Conservation (phyloP, 768 basidiomycete species). For the Candolleomyces aberdarensis region DNA sequence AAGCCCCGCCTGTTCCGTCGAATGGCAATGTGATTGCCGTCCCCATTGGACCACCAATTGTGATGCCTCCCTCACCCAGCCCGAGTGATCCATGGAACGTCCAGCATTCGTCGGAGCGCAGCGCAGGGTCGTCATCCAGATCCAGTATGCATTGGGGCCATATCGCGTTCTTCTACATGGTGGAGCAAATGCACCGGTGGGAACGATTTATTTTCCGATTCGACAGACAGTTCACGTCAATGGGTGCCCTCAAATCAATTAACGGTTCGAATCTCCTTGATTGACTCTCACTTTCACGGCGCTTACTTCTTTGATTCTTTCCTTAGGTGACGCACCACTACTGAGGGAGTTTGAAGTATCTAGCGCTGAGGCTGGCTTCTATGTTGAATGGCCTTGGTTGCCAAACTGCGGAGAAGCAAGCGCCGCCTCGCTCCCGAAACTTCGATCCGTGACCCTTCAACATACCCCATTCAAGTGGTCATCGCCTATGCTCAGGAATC, state of each 20-base stretch:
- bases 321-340: constrained; percentile 66
- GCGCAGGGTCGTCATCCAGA: constrained; percentile 11
- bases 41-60: constrained; percentile 40
- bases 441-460: constrained; percentile 61
- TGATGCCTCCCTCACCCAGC: constrained; percentile 44
- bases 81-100: constrained; percentile 19
- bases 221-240: constrained; percentile 72
- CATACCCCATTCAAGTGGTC: constrained; percentile 78
- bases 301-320: constrained; percentile 7
- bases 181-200: constrained; percentile 81
- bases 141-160: constrained; percentile 74
- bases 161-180: constrained; percentile 75
- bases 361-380: constrained; percentile 59
- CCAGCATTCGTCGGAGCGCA: constrained; percentile 24
- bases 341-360: constrained; percentile 77
- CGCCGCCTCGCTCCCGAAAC: constrained; percentile 38
- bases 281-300: constrained; percentile 5
- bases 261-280: constrained; percentile 43
- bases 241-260: constrained; percentile 71
- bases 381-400: constrained; percentile 73
- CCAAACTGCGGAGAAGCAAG: constrained; percentile 44
- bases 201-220: constrained; percentile 78
- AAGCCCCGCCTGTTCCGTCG: constrained; percentile 25
- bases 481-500: constrained; percentile 64
- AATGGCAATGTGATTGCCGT: constrained; percentile 23